Percentiles rank a stretch among this genome's conserved stretches.
These are phyloP conservation scores for Canavalia gladiata DNA, from an alignment of 306 rosid species.

Conservation along the genomic window DNA sequence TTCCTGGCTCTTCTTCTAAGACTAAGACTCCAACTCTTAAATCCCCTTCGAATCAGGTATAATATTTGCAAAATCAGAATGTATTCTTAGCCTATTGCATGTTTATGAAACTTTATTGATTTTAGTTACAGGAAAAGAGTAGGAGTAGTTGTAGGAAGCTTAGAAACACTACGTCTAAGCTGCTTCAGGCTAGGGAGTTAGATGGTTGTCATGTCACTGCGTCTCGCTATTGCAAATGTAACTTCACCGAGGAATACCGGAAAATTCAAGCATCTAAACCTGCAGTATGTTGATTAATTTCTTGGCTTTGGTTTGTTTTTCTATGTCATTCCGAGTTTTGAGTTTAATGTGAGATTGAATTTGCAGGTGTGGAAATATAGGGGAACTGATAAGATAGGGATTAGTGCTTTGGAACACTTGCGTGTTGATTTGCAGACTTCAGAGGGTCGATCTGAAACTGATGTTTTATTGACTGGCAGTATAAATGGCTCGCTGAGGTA, in stretches of 20 bases:
- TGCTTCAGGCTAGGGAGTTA: constrained; percentile 86
- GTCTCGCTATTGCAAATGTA: constrained; percentile 58
- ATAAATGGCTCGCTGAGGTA: constrained; percentile 74
- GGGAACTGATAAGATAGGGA: constrained; percentile 59
- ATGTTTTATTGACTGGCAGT: constrained; percentile 71
- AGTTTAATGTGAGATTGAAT: constrained; percentile 9
- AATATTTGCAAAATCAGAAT: neutral
- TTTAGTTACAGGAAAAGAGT: constrained; percentile 54
- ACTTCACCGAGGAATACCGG: constrained; percentile 71
- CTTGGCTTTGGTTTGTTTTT: neutral
- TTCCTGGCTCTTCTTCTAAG: constrained; percentile 72
- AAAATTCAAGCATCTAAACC: constrained; percentile 76
- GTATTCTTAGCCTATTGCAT: neutral
- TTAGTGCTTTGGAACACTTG: constrained; percentile 77
- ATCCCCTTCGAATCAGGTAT: constrained; percentile 59
- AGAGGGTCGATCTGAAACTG: constrained; percentile 66
- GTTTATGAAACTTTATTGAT: constrained; percentile 30
- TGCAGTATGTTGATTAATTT: constrained; percentile 54
- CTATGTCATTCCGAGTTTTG: neutral
- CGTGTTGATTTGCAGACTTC: constrained; percentile 60
- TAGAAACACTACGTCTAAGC: constrained; percentile 55
- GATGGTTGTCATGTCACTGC: constrained; percentile 65
- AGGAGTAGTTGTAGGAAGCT: constrained; percentile 45
- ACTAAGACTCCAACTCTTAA: constrained; percentile 44
- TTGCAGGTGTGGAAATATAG: constrained; percentile 85